A percentile compares a stretch with the other conserved stretches of the same genome.
phyloP scores from a whole-genome alignment of 495 filamentous ascomycete genomes.

The Penicillium roqueforti region DNA sequence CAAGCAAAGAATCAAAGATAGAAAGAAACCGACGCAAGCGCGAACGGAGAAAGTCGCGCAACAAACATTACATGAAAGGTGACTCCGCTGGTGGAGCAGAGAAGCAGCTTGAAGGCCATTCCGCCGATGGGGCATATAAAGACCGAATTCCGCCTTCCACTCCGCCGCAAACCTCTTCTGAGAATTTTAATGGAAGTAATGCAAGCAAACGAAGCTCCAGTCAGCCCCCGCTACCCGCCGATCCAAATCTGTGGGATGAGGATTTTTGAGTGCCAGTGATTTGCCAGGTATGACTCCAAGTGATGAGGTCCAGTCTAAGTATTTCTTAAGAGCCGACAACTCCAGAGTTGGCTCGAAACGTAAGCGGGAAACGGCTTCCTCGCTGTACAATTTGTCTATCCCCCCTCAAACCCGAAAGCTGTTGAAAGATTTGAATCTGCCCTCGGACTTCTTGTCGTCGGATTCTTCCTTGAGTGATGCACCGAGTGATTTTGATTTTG shows the following conservation, averaged over 20 bases:
- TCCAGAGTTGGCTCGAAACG: background rate
- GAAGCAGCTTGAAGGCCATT: background rate
- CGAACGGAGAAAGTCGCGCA: background rate
- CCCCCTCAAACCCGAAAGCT: constrained; percentile 15
- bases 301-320: constrained; percentile 45
- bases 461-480: constrained; percentile 36
- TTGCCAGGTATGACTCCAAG: constrained; percentile 31
- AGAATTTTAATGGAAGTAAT: background rate
- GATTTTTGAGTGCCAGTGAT: constrained; percentile 45
- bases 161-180: background rate
- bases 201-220: background rate
- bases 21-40: background rate
- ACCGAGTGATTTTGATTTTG: constrained; percentile 25
- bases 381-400: background rate
- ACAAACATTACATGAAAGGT: background rate
- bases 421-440: constrained; percentile 14
- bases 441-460: constrained; percentile 23
- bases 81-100: background rate
- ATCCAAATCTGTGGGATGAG: constrained; percentile 24
- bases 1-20: background rate
- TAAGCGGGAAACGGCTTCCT: background rate
- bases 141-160: background rate
- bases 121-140: background rate
- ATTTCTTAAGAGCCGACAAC: constrained; percentile 21
- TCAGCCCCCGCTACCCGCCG: constrained; percentile 7